phyloP scores from a whole-genome alignment of 495 filamentous ascomycete species.

The Jackrogersella minutella region DNA sequence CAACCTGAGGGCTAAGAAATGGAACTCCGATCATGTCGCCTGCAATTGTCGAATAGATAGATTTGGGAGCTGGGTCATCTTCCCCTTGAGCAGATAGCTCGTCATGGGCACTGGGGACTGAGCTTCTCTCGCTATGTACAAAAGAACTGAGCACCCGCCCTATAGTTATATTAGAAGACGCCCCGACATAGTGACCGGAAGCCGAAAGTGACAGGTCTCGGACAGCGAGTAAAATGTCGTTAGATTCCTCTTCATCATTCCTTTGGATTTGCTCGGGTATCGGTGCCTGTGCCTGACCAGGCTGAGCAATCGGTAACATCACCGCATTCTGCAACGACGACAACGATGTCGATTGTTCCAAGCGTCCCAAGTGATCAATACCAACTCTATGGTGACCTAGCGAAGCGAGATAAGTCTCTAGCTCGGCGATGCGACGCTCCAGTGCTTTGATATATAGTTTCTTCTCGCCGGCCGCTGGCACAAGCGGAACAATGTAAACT shows the following conservation, averaged over 20 bases:
- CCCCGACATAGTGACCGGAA: conserved; percentile 42
- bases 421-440: conserved; percentile 45
- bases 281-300: neutral
- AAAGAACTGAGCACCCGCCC: conserved; percentile 43
- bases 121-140: conserved; percentile 35
- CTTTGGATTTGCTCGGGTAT: conserved; percentile 6
- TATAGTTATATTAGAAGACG: conserved; percentile 42
- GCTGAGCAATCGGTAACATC: conserved; percentile 2
- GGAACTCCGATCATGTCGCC: conserved; percentile 39
- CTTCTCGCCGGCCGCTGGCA: conserved; percentile 43
- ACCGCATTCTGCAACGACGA: conserved; percentile 19
- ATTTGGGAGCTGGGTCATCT: conserved; percentile 42
- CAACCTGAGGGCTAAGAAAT: conserved; percentile 37
- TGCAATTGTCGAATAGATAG: conserved; percentile 29
- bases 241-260: conserved; percentile 31
- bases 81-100: conserved; percentile 17
- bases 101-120: conserved; percentile 12
- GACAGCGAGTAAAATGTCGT: conserved; percentile 41
- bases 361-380: conserved; percentile 31
- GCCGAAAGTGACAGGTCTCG: conserved; percentile 42
- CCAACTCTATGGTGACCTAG: conserved; percentile 32
- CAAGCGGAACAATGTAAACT: conserved; percentile 44
- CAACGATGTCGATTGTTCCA: conserved; percentile 15
- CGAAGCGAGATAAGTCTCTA: conserved; percentile 39
- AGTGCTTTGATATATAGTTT: conserved; percentile 48